A percentile compares a stretch with the other conserved stretches of the same genome.
Evolutionary conservation across 176 grass and related monocot species (phyloP).

Genomic region (Oryza meridionalis): DNA sequence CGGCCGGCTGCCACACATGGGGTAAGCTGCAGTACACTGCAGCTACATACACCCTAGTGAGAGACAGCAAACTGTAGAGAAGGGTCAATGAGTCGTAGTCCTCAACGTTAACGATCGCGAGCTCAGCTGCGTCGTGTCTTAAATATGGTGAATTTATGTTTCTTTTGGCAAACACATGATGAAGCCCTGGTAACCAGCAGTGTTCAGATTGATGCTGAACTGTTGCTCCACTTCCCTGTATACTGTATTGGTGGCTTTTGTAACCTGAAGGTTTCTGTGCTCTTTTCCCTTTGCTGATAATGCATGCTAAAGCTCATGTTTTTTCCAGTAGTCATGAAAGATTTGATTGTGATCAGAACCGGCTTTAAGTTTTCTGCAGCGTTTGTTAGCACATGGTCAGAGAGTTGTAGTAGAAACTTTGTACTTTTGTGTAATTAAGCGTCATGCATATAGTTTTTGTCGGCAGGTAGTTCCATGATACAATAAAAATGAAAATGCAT

Average conservation of each 20-base stretch:
- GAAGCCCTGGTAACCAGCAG: not conserved
- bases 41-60: constrained; percentile 1
- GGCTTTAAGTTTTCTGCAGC: not conserved
- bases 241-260: not conserved
- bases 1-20: not conserved
- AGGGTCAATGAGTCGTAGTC: constrained; percentile 3
- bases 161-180: not conserved
- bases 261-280: not conserved
- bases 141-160: constrained; percentile 6
- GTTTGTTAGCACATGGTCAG: not conserved
- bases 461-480: not conserved
- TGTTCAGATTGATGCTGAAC: not conserved
- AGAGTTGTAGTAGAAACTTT: not conserved
- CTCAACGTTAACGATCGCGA: not conserved
- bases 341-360: not conserved
- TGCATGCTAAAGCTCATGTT: not conserved
- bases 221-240: not conserved
- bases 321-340: not conserved
- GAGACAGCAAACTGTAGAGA: constrained; percentile 30
- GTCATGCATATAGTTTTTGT: not conserved
- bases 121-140: not conserved
- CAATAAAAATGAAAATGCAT: not conserved
- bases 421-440: not conserved
- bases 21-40: not conserved
- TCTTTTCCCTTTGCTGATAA: not conserved